Evolutionary conservation across 2,329 filamentous ascomycete genomes (phyloP).

Genomic region (Colletotrichum echinochloae): DNA sequence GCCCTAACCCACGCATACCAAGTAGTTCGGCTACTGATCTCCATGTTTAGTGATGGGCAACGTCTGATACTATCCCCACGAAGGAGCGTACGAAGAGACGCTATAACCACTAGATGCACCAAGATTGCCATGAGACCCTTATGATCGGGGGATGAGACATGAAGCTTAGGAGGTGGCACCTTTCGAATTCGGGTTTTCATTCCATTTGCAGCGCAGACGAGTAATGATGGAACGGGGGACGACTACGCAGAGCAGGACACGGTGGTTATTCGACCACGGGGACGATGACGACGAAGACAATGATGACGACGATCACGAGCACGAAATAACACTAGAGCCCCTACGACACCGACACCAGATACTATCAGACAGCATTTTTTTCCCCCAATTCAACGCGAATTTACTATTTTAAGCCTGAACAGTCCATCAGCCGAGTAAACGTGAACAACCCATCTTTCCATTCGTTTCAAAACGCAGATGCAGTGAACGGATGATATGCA

Average conservation of each 20-base stretch:
- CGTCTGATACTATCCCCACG: background rate
- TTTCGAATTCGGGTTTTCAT: constrained; percentile 3
- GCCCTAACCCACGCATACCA: background rate
- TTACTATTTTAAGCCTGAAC: background rate
- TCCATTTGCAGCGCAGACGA: background rate
- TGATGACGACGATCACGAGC: background rate
- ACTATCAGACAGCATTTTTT: constrained; percentile 6
- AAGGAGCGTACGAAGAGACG: background rate
- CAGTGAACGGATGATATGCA: background rate
- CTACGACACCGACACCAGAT: background rate
- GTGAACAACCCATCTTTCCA: background rate
- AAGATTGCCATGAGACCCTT: background rate
- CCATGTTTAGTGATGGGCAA: constrained; percentile 5
- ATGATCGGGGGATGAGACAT: constrained; percentile 7
- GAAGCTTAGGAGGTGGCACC: constrained; percentile 2
- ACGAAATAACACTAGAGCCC: background rate
- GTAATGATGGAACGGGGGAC: constrained; percentile 6
- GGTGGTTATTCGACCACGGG: background rate
- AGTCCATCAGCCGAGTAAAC: background rate
- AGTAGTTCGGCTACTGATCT: constrained; percentile 16
- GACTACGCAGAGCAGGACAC: background rate
- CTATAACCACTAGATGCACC: background rate
- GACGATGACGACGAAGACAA: background rate
- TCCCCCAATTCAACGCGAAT: background rate
- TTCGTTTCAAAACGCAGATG: background rate